Conservation (phyloP, 1,139 yeast genomes). For the Kodamaea alishanica region DNA sequence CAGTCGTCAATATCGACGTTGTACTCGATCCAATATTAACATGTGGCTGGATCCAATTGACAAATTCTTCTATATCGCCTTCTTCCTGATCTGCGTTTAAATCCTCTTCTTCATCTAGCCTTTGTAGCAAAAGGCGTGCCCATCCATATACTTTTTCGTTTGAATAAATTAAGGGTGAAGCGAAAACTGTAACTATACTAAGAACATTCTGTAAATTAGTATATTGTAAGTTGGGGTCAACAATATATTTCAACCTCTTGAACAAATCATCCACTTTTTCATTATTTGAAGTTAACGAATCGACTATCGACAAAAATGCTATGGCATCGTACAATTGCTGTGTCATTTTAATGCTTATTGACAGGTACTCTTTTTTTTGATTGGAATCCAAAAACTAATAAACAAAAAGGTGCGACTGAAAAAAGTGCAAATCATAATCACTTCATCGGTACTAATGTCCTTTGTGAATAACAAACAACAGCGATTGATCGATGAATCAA, state of each 20-base stretch:
- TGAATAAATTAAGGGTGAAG: slow-evolving; percentile 7
- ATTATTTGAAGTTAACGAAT: too few relatives aligned
- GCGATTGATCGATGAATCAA: slow-evolving; percentile 32
- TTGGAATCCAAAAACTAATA: too few relatives aligned
- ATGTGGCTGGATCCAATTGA: slow-evolving; percentile 14
- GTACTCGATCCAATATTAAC: background rate
- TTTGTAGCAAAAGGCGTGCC: slow-evolving; percentile 4
- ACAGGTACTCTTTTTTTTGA: too few relatives aligned
- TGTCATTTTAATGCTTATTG: too few relatives aligned
- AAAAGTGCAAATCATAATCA: slow-evolving; percentile 1
- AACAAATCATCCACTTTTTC: too few relatives aligned
- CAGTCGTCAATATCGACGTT: slow-evolving; percentile 11
- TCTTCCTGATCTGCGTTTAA: slow-evolving; percentile 10
- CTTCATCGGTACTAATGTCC: slow-evolving; percentile 19
- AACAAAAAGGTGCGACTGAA: slow-evolving; percentile 7
- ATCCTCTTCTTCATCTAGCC: slow-evolving; percentile 1
- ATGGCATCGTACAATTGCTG: too few relatives aligned
- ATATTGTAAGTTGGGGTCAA: slow-evolving; percentile 1
- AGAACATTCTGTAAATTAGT: slow-evolving; percentile 4
- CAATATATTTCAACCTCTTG: too few relatives aligned
- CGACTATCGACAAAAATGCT: too few relatives aligned
- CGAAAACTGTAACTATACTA: slow-evolving; percentile 5
- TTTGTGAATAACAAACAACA: slow-evolving; percentile 31
- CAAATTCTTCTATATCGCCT: slow-evolving; percentile 24
- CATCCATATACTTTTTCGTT: slow-evolving; percentile 4